Evolutionary conservation across 257 asterid species (phyloP).

Genomic region (Penstemon barbatus): DNA sequence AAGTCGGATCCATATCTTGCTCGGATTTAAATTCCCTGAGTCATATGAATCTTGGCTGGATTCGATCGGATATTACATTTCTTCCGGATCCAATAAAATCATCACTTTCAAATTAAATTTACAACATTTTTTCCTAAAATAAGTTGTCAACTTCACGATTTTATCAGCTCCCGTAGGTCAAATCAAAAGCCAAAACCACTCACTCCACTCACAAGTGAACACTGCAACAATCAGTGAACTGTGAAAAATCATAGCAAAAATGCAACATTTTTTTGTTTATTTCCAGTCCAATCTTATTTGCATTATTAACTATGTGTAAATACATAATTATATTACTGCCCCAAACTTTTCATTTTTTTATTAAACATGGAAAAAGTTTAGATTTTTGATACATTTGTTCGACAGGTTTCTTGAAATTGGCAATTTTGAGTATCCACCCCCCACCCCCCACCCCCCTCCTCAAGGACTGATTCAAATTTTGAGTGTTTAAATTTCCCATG

Average conservation of each 20-base stretch:
- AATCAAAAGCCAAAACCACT: conserved; percentile 28
- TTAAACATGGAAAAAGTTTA: neutral
- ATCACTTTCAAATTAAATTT: no score
- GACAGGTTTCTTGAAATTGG: no score
- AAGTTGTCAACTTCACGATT: no score
- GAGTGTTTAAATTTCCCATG: no score
- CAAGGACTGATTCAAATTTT: no score
- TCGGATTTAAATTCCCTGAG: no score
- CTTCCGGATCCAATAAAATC: no score
- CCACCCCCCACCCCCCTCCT: no score
- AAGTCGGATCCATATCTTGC: no score
- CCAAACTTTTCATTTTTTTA: conserved; percentile 6
- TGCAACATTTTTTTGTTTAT: conserved; percentile 49
- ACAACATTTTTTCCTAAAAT: no score
- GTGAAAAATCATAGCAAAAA: conserved; percentile 31
- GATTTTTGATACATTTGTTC: conserved; percentile 20
- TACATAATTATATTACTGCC: neutral
- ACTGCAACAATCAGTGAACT: neutral
- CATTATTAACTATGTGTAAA: conserved; percentile 39
- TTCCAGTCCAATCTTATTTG: conserved; percentile 27
- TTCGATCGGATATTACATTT: no score
- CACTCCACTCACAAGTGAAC: conserved; percentile 17
- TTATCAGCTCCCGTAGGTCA: conserved; percentile 22
- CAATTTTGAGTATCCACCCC: neutral
- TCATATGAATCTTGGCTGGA: no score